Evolutionary conservation across 495 filamentous ascomycete species (phyloP).

Genomic region (Penicillium antarcticum): DNA sequence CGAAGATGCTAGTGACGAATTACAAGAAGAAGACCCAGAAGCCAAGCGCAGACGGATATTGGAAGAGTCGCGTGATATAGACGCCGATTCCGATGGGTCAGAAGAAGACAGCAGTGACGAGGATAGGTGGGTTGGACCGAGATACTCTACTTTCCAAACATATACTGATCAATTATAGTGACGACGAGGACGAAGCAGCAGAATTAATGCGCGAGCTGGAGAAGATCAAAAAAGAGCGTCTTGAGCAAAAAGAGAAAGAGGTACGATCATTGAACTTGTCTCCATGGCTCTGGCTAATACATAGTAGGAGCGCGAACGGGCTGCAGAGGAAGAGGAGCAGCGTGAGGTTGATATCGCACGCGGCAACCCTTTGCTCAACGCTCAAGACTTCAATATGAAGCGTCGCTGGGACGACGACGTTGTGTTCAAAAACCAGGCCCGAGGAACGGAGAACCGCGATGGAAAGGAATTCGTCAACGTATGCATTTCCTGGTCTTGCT

Average conservation of each 20-base stretch:
- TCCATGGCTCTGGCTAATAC: slow-evolving; percentile 5
- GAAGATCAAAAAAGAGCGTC: slow-evolving; percentile 88
- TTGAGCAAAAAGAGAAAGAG: slow-evolving; percentile 81
- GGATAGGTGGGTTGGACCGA: slow-evolving; percentile 46
- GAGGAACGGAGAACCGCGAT: slow-evolving; percentile 91
- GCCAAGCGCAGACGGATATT: slow-evolving; percentile 83
- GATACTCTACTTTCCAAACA: background rate
- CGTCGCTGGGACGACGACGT: slow-evolving; percentile 95
- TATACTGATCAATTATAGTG: slow-evolving; percentile 38
- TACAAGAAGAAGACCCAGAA: slow-evolving; percentile 61
- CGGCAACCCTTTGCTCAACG: slow-evolving; percentile 88
- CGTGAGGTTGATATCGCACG: slow-evolving; percentile 84
- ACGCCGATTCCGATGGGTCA: slow-evolving; percentile 78
- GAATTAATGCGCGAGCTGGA: slow-evolving; percentile 89
- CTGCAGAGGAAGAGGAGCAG: slow-evolving; percentile 73
- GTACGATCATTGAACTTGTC: slow-evolving; percentile 29
- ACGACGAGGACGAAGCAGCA: slow-evolving; percentile 84
- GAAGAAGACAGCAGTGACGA: slow-evolving; percentile 71
- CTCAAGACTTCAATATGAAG: slow-evolving; percentile 47
- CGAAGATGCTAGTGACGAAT: slow-evolving; percentile 26
- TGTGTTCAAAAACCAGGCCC: slow-evolving; percentile 98
- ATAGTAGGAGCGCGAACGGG: slow-evolving; percentile 66
- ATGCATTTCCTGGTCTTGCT: slow-evolving; percentile 23
- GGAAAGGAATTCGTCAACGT: slow-evolving; percentile 96
- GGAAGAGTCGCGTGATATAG: slow-evolving; percentile 84